phyloP scores from a whole-genome alignment of 78 protist species.

The Capsaspora owczarzaki region DNA sequence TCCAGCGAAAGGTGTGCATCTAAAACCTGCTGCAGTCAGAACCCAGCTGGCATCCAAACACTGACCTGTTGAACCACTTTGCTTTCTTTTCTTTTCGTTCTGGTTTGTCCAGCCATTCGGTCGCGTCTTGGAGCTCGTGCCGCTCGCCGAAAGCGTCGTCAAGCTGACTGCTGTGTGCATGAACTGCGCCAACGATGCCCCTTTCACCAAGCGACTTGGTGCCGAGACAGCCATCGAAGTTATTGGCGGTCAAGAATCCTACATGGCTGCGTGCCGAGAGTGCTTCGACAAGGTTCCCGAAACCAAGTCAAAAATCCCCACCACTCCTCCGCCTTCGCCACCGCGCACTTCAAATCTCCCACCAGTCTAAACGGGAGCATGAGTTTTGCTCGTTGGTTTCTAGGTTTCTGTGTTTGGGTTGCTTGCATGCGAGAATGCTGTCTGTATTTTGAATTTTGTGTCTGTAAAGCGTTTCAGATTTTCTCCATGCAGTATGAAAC shows the following conservation, averaged over 20 bases:
- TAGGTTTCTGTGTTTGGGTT: too few species aligned
- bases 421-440: too few species aligned
- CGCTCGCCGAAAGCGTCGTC: conserved; percentile 63
- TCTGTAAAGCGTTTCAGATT: too few species aligned
- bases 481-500: too few species aligned
- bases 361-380: too few species aligned
- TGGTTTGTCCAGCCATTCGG: conserved; percentile 49
- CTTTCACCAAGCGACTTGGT: conserved; percentile 65
- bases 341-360: too few species aligned
- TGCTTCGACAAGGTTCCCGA: conserved; percentile 35
- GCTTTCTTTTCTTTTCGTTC: too few species aligned
- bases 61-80: too few species aligned
- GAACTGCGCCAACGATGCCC: conserved; percentile 57
- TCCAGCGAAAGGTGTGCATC: conserved; percentile 50
- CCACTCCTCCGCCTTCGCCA: not conserved
- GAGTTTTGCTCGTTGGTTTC: too few species aligned
- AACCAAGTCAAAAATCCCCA: not conserved
- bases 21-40: too few species aligned
- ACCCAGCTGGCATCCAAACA: too few species aligned
- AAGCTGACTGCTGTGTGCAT: conserved; percentile 77
- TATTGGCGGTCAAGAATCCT: conserved; percentile 82
- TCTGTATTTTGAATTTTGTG: too few species aligned
- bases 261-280: conserved; percentile 73
- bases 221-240: conserved; percentile 50
- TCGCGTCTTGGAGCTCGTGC: conserved; percentile 53